Evolutionary conservation across 2,329 filamentous ascomycete species (phyloP), one percentile per base, ranked within the genome.

Genomic region (Sarocladiaceae sp.): DNA sequence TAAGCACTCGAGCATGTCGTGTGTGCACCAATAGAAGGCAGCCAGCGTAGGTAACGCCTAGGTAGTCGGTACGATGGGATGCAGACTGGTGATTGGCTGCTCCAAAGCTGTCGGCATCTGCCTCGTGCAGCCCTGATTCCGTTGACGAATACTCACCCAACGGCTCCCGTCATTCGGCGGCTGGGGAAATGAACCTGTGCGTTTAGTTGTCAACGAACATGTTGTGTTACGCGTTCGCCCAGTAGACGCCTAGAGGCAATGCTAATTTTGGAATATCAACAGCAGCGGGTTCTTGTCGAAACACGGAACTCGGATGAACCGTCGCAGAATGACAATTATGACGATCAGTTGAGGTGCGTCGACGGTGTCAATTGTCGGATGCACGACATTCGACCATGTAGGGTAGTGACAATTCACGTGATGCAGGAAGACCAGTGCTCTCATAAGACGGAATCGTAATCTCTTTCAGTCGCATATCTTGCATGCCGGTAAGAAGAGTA

Each of bases 211-310:
- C 4, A 44, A n/a, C 40, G 18, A 13, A 12, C 12, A 25, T 26
- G 40, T 26, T 28, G 40, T 44, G 40, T 26, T n/a, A 44, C 40
- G 40, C n/a, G 15, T 26, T 44, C 40, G 13, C 13, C 40, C 40
- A 44, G 40, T 28, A 23, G 11, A n/a, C 20, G 17, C 23, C 15
- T 5, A 28, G 37, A 8, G 8, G 37, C 37, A 15, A 23, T 26
- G 22, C 40, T 44, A 44, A 44, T 26, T 20, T 26, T 44, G 40
- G 40, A 26, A 44, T 12, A 26, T 7, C 35, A 40, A 13, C 22
- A 44, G 28, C 6, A 26, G 6, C 20, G 10, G 11, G 12, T 23
- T 4, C 15, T 17, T 4, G 17, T 44, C 40, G 40, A 44, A 44
- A 44, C 40, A 44, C 40, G 40, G 40, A 44, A 26, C 22, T 44